phyloP scores from a whole-genome alignment of 2,329 filamentous ascomycete species.

The Fusarium pseudocircinatum region DNA sequence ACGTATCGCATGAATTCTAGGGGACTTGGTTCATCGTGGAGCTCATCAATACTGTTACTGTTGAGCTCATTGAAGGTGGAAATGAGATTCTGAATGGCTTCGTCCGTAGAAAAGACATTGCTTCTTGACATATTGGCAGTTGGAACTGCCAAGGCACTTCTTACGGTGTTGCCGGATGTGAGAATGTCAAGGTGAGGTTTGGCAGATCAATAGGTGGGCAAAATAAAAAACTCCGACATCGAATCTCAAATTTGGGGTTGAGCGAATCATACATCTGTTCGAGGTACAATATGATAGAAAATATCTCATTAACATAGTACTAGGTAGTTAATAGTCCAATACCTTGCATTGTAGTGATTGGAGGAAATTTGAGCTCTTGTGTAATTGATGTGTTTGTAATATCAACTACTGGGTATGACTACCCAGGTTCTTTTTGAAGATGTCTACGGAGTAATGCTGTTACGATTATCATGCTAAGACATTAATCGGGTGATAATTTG shows the following conservation, averaged over 20 bases:
- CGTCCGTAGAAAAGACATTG: conserved; percentile 4
- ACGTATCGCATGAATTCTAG: conserved; percentile 85
- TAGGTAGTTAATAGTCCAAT: background rate
- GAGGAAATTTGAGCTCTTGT: background rate
- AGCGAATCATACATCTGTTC: too few species aligned
- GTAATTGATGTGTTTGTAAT: background rate
- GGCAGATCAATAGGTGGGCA: background rate
- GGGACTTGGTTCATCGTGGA: conserved; percentile 73
- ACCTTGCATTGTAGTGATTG: accelerated
- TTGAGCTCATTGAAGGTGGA: conserved; percentile 80
- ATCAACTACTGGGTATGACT: background rate
- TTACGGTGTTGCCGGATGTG: background rate
- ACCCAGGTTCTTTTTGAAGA: background rate
- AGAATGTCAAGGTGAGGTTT: background rate
- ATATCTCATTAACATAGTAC: background rate
- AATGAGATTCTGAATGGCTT: conserved; percentile 61
- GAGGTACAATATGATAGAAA: background rate
- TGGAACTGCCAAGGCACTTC: background rate
- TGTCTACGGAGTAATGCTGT: background rate
- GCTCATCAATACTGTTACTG: conserved; percentile 64
- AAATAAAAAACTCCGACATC: background rate
- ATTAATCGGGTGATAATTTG: too few species aligned
- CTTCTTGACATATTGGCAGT: background rate
- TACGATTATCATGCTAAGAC: background rate
- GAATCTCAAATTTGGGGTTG: background rate